phyloP scores from a whole-genome alignment of 2,329 filamentous ascomycete species.

The Pezicula rhizophila region DNA sequence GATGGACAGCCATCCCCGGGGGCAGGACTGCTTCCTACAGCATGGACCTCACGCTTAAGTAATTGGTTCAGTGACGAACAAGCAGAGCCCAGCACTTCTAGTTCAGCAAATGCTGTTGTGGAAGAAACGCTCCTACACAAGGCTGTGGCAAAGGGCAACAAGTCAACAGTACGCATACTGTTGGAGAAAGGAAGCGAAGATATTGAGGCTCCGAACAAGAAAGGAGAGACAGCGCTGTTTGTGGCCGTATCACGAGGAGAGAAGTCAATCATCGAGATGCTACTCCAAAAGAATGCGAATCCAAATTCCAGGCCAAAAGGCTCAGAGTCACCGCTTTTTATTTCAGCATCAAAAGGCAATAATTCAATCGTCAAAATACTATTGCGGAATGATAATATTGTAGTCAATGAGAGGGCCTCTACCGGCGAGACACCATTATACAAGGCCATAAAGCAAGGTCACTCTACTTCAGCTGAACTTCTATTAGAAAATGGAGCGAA shows the following conservation, averaged over 20 bases:
- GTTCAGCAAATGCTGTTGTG: neutral
- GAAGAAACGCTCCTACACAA: conserved; percentile 8
- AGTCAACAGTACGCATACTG: conserved; percentile 3
- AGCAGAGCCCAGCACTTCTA: neutral
- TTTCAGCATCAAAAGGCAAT: conserved; percentile 3
- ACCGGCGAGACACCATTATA: conserved; percentile 8
- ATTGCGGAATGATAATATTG: conserved; percentile 2
- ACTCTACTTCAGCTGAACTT: conserved; percentile 2
- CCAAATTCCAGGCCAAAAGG: conserved; percentile 1
- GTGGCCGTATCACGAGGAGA: conserved; percentile 5
- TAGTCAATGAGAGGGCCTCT: conserved; percentile 2
- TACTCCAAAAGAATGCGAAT: conserved; percentile 9
- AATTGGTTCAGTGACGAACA: neutral
- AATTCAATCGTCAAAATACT: conserved; percentile 7
- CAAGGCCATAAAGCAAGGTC: conserved; percentile 1
- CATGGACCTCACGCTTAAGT: neutral
- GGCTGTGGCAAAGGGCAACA: conserved; percentile 6
- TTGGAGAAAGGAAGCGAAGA: conserved; percentile 5
- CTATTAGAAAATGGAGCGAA: conserved; percentile 10
- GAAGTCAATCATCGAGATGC: conserved; percentile 8
- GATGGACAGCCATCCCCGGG: neutral
- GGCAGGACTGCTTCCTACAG: neutral
- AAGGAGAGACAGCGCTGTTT: conserved; percentile 6
- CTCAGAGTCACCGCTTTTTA: conserved; percentile 1
- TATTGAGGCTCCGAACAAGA: conserved; percentile 10